Evolutionary conservation across 495 filamentous ascomycete genomes (phyloP).

Genomic region (Immersiella caudata): DNA sequence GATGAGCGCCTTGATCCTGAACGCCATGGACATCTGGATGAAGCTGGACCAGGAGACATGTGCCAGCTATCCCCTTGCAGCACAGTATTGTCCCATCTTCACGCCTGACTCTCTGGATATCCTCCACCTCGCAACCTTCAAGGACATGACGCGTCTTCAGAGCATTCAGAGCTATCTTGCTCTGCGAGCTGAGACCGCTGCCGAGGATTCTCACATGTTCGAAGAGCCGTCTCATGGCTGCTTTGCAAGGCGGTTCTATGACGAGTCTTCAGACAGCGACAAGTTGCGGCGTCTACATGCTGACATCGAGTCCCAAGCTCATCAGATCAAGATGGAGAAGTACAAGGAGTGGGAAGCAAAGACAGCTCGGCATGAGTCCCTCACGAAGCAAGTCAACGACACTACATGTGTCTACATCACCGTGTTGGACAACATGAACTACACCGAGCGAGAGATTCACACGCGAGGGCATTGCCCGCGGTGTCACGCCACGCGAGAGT

Average conservation of each 20-base stretch:
- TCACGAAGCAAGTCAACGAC: conserved; percentile 39
- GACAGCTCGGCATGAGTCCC: conserved; percentile 42
- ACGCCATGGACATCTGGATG: conserved; percentile 50
- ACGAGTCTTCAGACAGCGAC: conserved; percentile 30
- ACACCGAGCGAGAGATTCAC: conserved; percentile 19
- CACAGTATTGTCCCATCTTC: conserved; percentile 44
- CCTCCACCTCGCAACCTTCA: conserved; percentile 46
- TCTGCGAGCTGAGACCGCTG: conserved; percentile 29
- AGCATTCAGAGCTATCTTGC: conserved; percentile 52
- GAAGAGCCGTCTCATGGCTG: conserved; percentile 38
- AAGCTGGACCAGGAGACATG: conserved; percentile 42
- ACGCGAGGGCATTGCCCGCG: conserved; percentile 38
- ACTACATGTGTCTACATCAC: conserved; percentile 31
- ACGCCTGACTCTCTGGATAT: conserved; percentile 51
- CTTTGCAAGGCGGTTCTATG: conserved; percentile 52
- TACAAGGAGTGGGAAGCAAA: conserved; percentile 41
- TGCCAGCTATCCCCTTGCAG: conserved; percentile 38
- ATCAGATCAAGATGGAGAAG: conserved; percentile 46
- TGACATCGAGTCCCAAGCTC: conserved; percentile 37
- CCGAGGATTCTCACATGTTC: conserved; percentile 42
- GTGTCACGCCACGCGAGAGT: conserved; percentile 34
- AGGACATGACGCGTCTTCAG: conserved; percentile 53
- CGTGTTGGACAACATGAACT: conserved; percentile 30
- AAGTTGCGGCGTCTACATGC: conserved; percentile 34
- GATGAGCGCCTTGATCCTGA: conserved; percentile 48